These are phyloP conservation scores for Pachyrhizus erosus DNA, from an alignment of 306 rosid species.

Conservation along the genomic window DNA sequence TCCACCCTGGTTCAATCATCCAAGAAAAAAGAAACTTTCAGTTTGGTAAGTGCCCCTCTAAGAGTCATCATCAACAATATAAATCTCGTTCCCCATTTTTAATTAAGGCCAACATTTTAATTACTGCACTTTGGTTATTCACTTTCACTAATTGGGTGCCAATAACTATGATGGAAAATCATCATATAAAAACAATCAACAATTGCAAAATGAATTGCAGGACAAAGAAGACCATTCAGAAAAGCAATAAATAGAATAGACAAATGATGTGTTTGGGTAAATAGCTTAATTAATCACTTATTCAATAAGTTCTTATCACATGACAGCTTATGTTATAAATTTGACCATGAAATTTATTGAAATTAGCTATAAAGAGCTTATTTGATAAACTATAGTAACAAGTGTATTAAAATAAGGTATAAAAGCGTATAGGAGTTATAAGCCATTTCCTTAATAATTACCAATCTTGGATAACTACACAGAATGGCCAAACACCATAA, in stretches of 20 bases:
- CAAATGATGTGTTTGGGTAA: not conserved
- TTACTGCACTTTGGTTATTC: conserved; percentile 1
- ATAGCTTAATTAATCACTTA: not conserved
- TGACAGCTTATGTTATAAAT: not conserved
- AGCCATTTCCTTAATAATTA: not conserved
- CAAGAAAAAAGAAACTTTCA: not conserved
- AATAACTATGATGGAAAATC: not conserved
- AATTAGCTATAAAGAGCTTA: not conserved
- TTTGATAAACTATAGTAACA: not conserved
- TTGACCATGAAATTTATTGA: not conserved
- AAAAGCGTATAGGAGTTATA: not conserved
- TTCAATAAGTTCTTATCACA: not conserved
- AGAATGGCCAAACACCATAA: too few species aligned
- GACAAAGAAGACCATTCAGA: not conserved
- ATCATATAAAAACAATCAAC: not conserved
- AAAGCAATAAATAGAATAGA: not conserved
- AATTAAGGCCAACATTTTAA: not conserved
- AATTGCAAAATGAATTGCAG: not conserved
- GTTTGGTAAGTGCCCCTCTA: not conserved
- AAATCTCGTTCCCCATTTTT: not conserved
- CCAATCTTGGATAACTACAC: not conserved
- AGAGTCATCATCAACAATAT: not conserved
- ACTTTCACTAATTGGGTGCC: not conserved
- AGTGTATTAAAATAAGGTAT: not conserved
- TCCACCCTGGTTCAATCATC: conserved; percentile 29